Evolutionary conservation across 1,284 basidiomycete species (phyloP), one percentile per base, ranked within the genome.

Genomic region (Heliocybe sulcata): DNA sequence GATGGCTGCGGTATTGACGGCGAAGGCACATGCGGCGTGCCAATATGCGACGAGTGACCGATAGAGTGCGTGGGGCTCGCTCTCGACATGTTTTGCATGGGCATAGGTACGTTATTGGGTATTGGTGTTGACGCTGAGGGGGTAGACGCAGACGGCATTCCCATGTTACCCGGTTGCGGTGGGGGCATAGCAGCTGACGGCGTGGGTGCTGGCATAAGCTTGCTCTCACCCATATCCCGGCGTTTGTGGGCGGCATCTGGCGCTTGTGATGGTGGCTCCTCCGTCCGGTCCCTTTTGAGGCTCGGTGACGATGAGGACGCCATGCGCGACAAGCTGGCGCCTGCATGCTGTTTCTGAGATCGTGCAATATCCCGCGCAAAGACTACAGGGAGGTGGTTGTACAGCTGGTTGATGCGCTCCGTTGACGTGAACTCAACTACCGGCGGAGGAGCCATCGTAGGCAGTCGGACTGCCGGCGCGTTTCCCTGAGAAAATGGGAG

Each of bases 171-270:
- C 27, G 27, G 22, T 25, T 49, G 47, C 27, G 16, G 47, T 11
- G 47, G 47, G 22, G 11, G 25, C 29, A 54, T 49, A 45, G 25
- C 33, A 8, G 29, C 22, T 20, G n/a, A 20, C 2, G 14, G 14
- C 19, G 38, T 16, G 8, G 23, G 49, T 2, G 23, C 31, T 10
- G 23, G 48, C 31, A 26, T 22, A 19, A 25, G 6, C 59, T 81
- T 83, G 38, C 68, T 70, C 59, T 87, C 85, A 29, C 86, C 87
- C 0, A 81, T 82, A 58, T 90, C 82, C n/a, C 81, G 76, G n/a
- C 87, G 76, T 65, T 89, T 87, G 62, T 76, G 80, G 56, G 73
- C 67, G 16, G 55, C 42, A n/a, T 64, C 65, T 8, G 8, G 9
- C 20, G 6, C 4, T 45, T 19, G 23, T 9, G 58, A 53, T 10